Conservation (phyloP, 2,329 filamentous ascomycete species). For the Sporothrix pseudoabietina region DNA sequence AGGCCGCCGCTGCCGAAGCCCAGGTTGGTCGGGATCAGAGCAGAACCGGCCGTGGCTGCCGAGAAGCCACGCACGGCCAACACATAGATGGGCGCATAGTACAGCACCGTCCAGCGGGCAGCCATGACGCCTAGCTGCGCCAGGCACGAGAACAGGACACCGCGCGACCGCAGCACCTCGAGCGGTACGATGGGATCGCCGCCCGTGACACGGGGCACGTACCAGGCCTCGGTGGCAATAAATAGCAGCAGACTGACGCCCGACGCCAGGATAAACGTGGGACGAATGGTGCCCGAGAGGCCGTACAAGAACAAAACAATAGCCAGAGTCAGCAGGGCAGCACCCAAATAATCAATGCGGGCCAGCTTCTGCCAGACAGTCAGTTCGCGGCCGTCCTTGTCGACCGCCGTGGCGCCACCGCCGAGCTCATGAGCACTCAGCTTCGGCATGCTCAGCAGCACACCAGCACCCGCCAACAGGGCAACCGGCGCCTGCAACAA, state of each 20-base stretch:
- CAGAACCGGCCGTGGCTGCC: slow-evolving; percentile 70
- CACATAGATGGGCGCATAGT: slow-evolving; percentile 79
- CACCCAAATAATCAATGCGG: slow-evolving; percentile 74
- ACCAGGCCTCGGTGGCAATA: slow-evolving; percentile 60
- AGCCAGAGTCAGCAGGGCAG: slow-evolving; percentile 56
- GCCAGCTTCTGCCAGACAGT: slow-evolving; percentile 58
- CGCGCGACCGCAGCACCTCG: slow-evolving; percentile 67
- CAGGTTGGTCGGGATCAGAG: slow-evolving; percentile 78
- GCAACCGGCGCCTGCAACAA: slow-evolving; percentile 69
- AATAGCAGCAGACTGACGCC: slow-evolving; percentile 55
- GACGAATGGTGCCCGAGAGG: slow-evolving; percentile 64
- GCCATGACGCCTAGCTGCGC: slow-evolving; percentile 79
- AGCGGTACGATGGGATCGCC: slow-evolving; percentile 78
- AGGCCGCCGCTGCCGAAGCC: slow-evolving; percentile 77
- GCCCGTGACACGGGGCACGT: slow-evolving; percentile 41
- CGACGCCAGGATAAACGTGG: slow-evolving; percentile 63
- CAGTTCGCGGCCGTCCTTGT: slow-evolving; percentile 36
- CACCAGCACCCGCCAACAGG: slow-evolving; percentile 60
- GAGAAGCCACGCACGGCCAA: slow-evolving; percentile 72
- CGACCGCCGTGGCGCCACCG: background rate
- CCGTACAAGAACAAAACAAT: slow-evolving; percentile 72
- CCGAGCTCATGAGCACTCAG: slow-evolving; percentile 35
- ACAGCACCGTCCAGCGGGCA: slow-evolving; percentile 76
- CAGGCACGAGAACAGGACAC: slow-evolving; percentile 71
- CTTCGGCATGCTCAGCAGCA: slow-evolving; percentile 67